Conservation (phyloP, 805 yeast genomes). For the Wickerhamomyces strasburgensis region DNA sequence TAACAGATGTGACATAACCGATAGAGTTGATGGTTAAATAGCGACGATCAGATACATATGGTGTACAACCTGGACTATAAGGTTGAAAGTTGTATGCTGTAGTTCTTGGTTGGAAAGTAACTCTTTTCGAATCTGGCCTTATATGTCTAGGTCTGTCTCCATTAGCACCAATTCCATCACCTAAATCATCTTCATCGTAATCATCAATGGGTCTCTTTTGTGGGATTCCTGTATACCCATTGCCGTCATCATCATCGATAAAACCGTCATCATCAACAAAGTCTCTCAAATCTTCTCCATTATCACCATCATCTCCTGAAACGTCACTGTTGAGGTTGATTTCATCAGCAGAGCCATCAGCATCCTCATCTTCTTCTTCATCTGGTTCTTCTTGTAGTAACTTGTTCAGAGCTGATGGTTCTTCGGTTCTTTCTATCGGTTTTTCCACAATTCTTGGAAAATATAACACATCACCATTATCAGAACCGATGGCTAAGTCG, state of each 20-base stretch:
- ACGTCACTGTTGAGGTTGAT: constrained; percentile 22
- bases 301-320: constrained; percentile 19
- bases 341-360: constrained; percentile 26
- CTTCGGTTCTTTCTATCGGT: constrained; percentile 13
- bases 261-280: constrained; percentile 46
- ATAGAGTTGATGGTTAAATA: constrained; percentile 74
- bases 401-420: background rate
- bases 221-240: constrained; percentile 37
- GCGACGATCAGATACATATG: constrained; percentile 64
- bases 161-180: background rate
- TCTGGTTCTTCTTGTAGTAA: constrained; percentile 8
- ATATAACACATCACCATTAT: constrained; percentile 36
- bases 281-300: constrained; percentile 27
- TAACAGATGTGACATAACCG: constrained; percentile 81
- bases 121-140: background rate
- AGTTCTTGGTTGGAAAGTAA: constrained; percentile 2
- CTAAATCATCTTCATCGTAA: constrained; percentile 6
- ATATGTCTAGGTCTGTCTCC: constrained; percentile 11
- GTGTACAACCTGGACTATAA: constrained; percentile 84
- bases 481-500: constrained; percentile 31
- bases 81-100: constrained; percentile 43
- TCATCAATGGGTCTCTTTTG: constrained; percentile 15
- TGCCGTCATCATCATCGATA: constrained; percentile 61
- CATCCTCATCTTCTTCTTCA: constrained; percentile 26
- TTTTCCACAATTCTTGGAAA: constrained; percentile 25